phyloP scores from a whole-genome alignment of 1,284 basidiomycete species.

The Cryptococcus jaspeensis region DNA sequence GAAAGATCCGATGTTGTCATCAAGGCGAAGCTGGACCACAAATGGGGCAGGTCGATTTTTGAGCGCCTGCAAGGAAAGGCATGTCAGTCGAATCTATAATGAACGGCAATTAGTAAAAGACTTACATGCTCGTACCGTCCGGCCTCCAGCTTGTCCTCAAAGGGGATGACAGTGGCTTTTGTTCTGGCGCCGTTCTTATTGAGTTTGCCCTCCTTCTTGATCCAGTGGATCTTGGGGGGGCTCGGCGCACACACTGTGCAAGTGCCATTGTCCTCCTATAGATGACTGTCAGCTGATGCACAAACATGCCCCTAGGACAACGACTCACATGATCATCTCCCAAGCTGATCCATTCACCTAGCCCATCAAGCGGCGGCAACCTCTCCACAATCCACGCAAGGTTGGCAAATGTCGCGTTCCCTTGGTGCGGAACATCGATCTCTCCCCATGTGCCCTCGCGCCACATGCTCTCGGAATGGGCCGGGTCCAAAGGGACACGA shows the following conservation, averaged over 20 bases:
- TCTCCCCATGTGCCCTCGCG: conserved; percentile 68
- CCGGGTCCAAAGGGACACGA: conserved; percentile 62
- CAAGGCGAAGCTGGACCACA: conserved; percentile 78
- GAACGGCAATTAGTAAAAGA: not conserved
- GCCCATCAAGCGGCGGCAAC: conserved; percentile 68
- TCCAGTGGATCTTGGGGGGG: conserved; percentile 74
- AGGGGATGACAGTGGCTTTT: conserved; percentile 53
- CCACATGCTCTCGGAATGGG: conserved; percentile 74
- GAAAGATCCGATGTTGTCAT: conserved; percentile 64
- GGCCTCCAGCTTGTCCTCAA: conserved; percentile 80
- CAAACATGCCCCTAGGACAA: too few species aligned
- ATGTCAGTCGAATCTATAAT: not conserved
- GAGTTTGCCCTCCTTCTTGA: conserved; percentile 47
- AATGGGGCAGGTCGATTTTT: conserved; percentile 85
- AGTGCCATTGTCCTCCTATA: conserved; percentile 51
- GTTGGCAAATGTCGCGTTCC: conserved; percentile 68
- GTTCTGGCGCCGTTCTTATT: conserved; percentile 47
- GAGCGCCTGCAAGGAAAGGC: conserved; percentile 58
- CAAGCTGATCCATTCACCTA: conserved; percentile 63
- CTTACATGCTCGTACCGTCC: conserved; percentile 70
- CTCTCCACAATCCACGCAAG: conserved; percentile 84
- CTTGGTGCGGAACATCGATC: conserved; percentile 80
- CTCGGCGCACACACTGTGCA: conserved; percentile 72
- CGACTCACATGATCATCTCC: conserved; percentile 7
- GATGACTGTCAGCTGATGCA: not conserved